A percentile compares a stretch with the other conserved stretches of the same genome.
Conservation (phyloP, 257 asterid genomes). For the Buddleja alternifolia region DNA sequence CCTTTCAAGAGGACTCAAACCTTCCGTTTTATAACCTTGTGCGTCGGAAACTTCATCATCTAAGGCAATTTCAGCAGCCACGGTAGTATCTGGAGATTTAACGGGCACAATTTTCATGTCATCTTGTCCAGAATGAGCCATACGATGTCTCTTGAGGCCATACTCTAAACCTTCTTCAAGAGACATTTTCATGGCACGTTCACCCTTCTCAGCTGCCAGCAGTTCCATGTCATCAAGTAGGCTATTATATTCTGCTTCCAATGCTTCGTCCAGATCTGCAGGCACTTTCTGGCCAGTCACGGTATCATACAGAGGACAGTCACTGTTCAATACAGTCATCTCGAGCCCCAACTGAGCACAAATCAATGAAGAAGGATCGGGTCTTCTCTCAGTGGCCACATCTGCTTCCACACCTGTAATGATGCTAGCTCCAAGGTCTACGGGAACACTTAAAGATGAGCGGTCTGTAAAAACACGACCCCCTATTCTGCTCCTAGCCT, state of each 20-base stretch:
- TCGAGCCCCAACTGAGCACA: conserved; percentile 98
- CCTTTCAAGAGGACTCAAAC: conserved; percentile 87
- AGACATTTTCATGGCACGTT: conserved; percentile 82
- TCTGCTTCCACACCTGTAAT: conserved; percentile 99
- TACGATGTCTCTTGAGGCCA: conserved; percentile 68
- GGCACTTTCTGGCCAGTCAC: conserved; percentile 89
- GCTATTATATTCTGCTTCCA: conserved; percentile 93
- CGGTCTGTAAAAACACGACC: conserved; percentile 96
- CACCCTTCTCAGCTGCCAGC: conserved; percentile 93
- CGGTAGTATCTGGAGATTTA: conserved; percentile 37
- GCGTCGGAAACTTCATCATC: conserved; percentile 40
- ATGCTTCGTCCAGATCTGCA: conserved; percentile 75
- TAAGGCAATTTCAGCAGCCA: conserved; percentile 34
- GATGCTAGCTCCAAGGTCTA: conserved; percentile 99
- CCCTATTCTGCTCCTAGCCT: conserved; percentile 95
- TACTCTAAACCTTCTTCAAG: conserved; percentile 93
- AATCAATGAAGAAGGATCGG: conserved; percentile 94
- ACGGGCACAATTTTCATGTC: conserved; percentile 34
- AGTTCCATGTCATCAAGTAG: conserved; percentile 92
- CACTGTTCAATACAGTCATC: conserved; percentile 92
- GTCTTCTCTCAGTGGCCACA: conserved; percentile 95
- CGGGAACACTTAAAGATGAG: conserved; percentile 92
- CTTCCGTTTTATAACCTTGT: conserved; percentile 42
- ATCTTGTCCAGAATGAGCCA: conserved; percentile 38
- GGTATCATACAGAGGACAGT: conserved; percentile 92